Conservation (phyloP, 2,329 filamentous ascomycete genomes). For the Fusarium nematophilum region DNA sequence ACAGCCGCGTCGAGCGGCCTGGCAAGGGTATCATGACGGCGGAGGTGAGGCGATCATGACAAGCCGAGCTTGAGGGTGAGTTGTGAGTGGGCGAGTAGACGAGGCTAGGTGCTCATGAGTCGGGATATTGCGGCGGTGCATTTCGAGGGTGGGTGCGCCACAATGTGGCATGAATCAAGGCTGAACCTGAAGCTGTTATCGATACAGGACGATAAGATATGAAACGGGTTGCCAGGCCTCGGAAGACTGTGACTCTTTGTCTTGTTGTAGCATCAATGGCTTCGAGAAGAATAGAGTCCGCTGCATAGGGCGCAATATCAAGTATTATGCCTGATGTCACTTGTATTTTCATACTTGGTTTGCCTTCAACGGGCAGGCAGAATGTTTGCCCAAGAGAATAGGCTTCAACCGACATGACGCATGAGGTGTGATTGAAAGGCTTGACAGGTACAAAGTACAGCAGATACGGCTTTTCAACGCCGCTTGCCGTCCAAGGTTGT, state of each 20-base stretch:
- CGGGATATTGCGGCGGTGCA: slow-evolving; percentile 28
- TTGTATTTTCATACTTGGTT: neutral
- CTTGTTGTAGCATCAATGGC: no score
- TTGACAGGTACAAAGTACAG: neutral
- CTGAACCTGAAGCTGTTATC: neutral
- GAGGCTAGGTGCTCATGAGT: slow-evolving; percentile 29
- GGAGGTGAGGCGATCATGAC: slow-evolving; percentile 31
- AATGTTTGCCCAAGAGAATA: slow-evolving; percentile 5
- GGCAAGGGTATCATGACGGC: slow-evolving; percentile 34
- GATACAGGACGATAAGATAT: no score
- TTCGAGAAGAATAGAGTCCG: no score
- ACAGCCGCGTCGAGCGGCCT: slow-evolving; percentile 28
- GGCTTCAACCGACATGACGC: slow-evolving; percentile 38
- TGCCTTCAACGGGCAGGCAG: neutral
- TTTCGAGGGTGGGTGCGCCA: slow-evolving; percentile 21
- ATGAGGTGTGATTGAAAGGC: slow-evolving; percentile 18
- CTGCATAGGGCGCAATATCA: no score
- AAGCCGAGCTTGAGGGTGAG: slow-evolving; percentile 14
- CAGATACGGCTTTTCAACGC: no score
- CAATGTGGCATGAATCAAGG: no score
- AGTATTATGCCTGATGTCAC: no score
- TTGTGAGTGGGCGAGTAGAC: slow-evolving; percentile 16
- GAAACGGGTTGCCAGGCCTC: no score
- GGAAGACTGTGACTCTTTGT: no score
- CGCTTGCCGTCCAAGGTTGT: no score